A percentile compares a stretch with the other conserved stretches of the same genome.
Conservation (phyloP, 2,329 filamentous ascomycete genomes). For the Dissoconium aciculare region DNA sequence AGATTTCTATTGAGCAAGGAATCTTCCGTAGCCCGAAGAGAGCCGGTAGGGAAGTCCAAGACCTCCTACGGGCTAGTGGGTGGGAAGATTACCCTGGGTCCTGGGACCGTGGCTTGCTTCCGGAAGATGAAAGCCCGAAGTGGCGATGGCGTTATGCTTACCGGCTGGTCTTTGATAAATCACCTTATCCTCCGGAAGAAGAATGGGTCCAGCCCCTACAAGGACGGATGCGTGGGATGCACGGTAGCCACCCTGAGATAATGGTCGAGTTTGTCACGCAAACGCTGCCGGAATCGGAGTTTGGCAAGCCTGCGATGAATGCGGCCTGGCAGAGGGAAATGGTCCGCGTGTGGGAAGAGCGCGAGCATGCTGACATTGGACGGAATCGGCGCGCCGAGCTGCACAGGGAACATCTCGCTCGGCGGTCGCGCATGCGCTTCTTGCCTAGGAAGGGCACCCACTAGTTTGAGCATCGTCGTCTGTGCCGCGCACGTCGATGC, state of each 20-base stretch:
- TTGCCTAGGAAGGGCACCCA: too few species aligned
- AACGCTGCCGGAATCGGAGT: too few species aligned
- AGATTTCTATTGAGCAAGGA: not conserved
- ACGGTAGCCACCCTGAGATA: not conserved
- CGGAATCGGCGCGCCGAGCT: too few species aligned
- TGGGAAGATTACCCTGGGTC: not conserved
- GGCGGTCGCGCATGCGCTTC: too few species aligned
- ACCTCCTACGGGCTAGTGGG: not conserved
- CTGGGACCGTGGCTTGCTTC: not conserved
- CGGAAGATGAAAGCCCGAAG: not conserved
- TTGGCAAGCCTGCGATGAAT: constrained; percentile 1
- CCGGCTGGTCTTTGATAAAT: not conserved
- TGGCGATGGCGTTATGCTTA: not conserved
- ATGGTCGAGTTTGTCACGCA: not conserved
- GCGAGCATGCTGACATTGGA: not conserved
- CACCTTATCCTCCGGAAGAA: constrained; percentile 1
- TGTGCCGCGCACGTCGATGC: too few species aligned
- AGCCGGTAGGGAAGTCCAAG: not conserved
- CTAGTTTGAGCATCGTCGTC: too few species aligned
- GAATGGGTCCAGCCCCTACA: not conserved
- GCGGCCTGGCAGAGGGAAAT: not conserved
- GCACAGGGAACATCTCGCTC: too few species aligned
- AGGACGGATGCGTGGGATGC: not conserved
- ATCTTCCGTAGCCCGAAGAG: constrained; percentile 1
- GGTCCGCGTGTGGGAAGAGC: not conserved